Evolutionary conservation across 225 moss, liverwort and hornwort species (phyloP), one percentile per base, ranked within the genome.

Genomic region (Asterella californica): DNA sequence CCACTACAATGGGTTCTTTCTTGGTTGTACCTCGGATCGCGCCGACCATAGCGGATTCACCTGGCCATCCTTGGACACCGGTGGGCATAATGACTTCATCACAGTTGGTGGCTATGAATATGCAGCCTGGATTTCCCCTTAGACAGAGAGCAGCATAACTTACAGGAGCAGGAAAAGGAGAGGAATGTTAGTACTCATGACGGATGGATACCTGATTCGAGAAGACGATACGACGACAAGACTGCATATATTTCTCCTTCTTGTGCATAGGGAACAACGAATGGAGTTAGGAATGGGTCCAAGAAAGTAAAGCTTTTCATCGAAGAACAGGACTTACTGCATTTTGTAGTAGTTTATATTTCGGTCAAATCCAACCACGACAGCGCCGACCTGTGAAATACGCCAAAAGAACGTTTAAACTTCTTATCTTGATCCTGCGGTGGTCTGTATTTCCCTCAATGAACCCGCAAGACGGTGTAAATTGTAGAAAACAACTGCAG

Each of bases 91-190:
- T 89, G 36, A 92, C 87, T 74, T 91, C 96, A 81, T 94, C 96
- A 76, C 93, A 96, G 80, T 94, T 96, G 82, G 94, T 91, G 32
- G 96, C 96, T 78, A 96, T 89, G 82, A 96, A 96, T 78, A 92
- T 67, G 87, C 94, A 96, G 52, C 92, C 94, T 1, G 91, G 89
- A 82, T 94, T 96, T 81, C 92, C 91, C 62, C 92, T 90, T 74
- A 96, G 86, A 86, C 96, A 96, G 53, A 92, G 89, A 49, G 92
- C 90, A 24, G 94, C 96, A 81, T 96, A 94, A 81, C 96, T 96
- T 77, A n/a, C 42, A 60, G 11, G 17, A 75, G 24, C 47, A 75
- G 34, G 3, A 65, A n/a, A 45, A 78, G 55, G 37, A 80, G 49
- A 84, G 7, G 70, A 67, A 67, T 59, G 57, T 75, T 75, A 75